Evolutionary conservation across 2,329 filamentous ascomycete genomes (phyloP), one percentile per base, ranked within the genome.

Genomic region (Monilinia polystroma): DNA sequence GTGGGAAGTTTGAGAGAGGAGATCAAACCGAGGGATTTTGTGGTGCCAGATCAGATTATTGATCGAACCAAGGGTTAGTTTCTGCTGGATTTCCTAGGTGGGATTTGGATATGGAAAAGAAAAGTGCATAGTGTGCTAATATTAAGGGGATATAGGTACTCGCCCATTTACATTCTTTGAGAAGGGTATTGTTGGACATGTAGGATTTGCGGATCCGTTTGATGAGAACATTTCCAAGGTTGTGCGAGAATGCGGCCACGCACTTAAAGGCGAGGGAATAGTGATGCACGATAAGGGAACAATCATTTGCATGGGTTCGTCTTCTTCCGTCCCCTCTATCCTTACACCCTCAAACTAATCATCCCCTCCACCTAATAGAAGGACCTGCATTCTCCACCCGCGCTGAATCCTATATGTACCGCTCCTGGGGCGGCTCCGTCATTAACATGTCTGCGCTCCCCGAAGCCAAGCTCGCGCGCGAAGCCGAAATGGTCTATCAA

Each of bases 391-490:
- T 99, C 84, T 95, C 90, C 69, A 98, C 95, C 23, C 92, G 95
- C 70, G 94, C 95, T 67, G 95, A 99, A 81, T 95, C 91, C 67
- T 88, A 97, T 80, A 87, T 99, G 81, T 99, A 99, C 84, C 92
- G 95, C 73, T 84, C 87, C 68, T 97, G 93, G 91, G 94, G 94
- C 74, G 94, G 93, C 73, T 90, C 87, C 71, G 91, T 98, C 64
- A 98, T 99, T 84, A 98, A 98, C 85, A 99, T 99, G 95, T 96
- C 92, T 55, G 90, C 90, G 18, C 85, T 99, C 20, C 95, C 95
- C 26, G 95, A 99, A 81, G 91, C 94, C 60, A 99, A 99, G 84
- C 88, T 99, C 26, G 95, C 95, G 12, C 89, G 92, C 64, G 95
- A 99, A 82, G 95, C 95, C 32, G 95, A 99, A 82, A 90, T 99